Conservation (phyloP, 345 rosid species). For the Crucihimalaya himalaica region DNA sequence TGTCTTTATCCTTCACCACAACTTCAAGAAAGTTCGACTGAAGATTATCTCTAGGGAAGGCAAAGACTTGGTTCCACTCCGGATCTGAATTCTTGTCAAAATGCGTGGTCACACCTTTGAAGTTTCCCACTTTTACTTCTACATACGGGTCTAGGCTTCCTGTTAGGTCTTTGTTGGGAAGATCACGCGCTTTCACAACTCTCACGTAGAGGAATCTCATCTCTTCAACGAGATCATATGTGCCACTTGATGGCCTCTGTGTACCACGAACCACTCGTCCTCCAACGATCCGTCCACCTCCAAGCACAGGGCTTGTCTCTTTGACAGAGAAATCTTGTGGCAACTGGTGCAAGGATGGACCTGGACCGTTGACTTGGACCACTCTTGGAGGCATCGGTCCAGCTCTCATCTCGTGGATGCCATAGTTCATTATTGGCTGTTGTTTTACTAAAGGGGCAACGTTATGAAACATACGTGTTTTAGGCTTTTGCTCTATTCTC, state of each 20-base stretch:
- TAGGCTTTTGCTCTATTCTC: conserved; percentile 25
- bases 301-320: conserved; percentile 88
- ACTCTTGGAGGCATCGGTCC: conserved; percentile 38
- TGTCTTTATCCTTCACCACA: conserved; percentile 76
- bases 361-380: conserved; percentile 32
- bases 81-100: conserved; percentile 74
- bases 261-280: conserved; percentile 72
- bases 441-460: conserved; percentile 26
- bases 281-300: conserved; percentile 77
- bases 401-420: conserved; percentile 39
- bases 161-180: conserved; percentile 70
- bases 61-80: conserved; percentile 95
- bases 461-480: conserved; percentile 28
- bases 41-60: conserved; percentile 66
- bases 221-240: conserved; percentile 95
- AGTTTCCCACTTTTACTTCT: conserved; percentile 85
- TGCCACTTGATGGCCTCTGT: conserved; percentile 53
- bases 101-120: conserved; percentile 66
- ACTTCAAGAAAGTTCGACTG: conserved; percentile 72
- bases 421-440: conserved; percentile 20
- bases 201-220: conserved; percentile 84
- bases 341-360: conserved; percentile 38
- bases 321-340: conserved; percentile 69
- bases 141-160: conserved; percentile 93
- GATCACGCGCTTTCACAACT: conserved; percentile 90